A percentile compares a stretch with the other conserved stretches of the same genome.
Evolutionary conservation across 2,329 filamentous ascomycete species (phyloP).

Genomic region (Claviceps pusilla): DNA sequence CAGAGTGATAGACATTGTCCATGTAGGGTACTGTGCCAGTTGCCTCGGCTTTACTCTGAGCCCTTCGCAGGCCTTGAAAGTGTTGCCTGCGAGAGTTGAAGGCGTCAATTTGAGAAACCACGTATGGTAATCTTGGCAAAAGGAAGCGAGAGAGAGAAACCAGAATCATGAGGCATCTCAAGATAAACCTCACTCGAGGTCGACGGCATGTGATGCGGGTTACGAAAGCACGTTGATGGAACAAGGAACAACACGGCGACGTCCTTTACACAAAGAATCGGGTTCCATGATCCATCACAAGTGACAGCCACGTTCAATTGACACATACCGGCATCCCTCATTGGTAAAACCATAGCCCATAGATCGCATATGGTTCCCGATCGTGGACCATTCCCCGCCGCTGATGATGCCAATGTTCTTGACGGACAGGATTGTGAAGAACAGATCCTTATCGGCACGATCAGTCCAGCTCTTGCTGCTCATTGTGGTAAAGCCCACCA

Average conservation of each 20-base stretch:
- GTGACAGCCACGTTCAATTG: not conserved
- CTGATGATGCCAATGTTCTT: conserved; percentile 51
- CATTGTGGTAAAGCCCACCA: conserved; percentile 13
- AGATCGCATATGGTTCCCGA: conserved; percentile 44
- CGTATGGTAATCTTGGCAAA: not conserved
- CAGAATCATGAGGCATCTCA: not conserved
- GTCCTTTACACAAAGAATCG: not conserved
- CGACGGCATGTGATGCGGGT: not conserved
- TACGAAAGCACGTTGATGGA: not conserved
- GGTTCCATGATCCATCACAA: not conserved
- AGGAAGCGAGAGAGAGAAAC: no score
- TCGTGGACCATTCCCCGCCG: conserved; percentile 45
- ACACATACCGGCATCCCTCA: conserved; percentile 46
- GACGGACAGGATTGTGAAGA: conserved; percentile 46
- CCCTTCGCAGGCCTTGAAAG: conserved; percentile 42
- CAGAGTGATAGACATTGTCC: conserved; percentile 25
- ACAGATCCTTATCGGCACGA: conserved; percentile 46
- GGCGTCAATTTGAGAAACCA: not conserved
- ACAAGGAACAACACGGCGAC: not conserved
- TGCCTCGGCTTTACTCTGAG: conserved; percentile 37
- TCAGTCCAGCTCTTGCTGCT: conserved; percentile 49
- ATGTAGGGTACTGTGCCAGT: conserved; percentile 14
- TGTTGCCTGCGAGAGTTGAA: conserved; percentile 33
- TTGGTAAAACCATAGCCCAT: conserved; percentile 49
- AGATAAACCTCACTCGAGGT: not conserved